Percentiles rank a stretch among this genome's conserved stretches.
Conservation (phyloP, 192 early-diverging fungal genomes). For the Linderina pennispora region DNA sequence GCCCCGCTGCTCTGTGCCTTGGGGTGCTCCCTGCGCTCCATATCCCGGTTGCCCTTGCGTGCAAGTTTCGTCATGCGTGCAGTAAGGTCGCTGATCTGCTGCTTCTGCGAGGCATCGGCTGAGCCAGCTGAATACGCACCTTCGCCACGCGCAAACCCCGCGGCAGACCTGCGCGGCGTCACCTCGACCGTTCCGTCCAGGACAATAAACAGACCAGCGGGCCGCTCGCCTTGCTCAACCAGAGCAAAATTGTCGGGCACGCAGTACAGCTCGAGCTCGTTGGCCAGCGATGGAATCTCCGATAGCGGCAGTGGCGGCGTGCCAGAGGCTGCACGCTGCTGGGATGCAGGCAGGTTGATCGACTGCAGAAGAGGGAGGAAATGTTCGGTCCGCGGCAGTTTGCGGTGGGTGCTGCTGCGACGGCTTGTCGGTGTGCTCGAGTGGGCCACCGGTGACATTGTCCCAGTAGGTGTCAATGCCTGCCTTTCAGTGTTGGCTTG, state of each 20-base stretch:
- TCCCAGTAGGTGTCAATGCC: background rate
- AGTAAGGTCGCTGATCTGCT: slow-evolving; percentile 24
- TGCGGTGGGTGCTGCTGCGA: slow-evolving; percentile 26
- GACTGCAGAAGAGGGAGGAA: slow-evolving; percentile 32
- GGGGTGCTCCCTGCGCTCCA: slow-evolving; percentile 16
- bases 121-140: too few species aligned
- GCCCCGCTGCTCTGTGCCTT: background rate
- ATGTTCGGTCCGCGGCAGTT: slow-evolving; percentile 25
- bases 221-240: slow-evolving; percentile 78
- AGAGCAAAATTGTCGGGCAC: slow-evolving; percentile 67
- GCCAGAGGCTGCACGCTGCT: background rate
- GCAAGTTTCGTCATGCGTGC: slow-evolving; percentile 34
- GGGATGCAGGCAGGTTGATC: slow-evolving; percentile 10
- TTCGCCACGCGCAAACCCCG: slow-evolving; percentile 26
- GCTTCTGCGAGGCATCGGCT: background rate
- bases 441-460: background rate
- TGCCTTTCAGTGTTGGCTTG: background rate
- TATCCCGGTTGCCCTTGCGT: slow-evolving; percentile 4
- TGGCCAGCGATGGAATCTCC: slow-evolving; percentile 42
- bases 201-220: slow-evolving; percentile 83
- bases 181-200: slow-evolving; percentile 83
- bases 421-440: slow-evolving; percentile 26
- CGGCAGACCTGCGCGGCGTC: slow-evolving; percentile 27
- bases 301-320: slow-evolving; percentile 15
- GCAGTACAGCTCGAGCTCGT: slow-evolving; percentile 69